phyloP scores from a whole-genome alignment of 768 basidiomycete species.

The Udeniomyces megalosporus region DNA sequence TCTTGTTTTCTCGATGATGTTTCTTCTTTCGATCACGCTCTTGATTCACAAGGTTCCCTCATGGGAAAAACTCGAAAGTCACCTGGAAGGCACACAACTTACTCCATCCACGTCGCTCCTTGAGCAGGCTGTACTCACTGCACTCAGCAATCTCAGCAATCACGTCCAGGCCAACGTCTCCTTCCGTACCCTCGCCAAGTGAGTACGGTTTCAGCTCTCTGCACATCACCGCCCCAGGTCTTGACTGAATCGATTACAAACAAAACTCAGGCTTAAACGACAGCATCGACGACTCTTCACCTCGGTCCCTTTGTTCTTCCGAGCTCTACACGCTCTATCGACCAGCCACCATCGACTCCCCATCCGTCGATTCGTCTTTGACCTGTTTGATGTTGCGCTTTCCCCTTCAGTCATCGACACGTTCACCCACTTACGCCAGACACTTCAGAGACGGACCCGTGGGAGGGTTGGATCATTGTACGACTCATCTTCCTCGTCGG shows the following conservation, averaged over 20 bases:
- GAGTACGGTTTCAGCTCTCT: conserved; percentile 18
- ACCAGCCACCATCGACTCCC: conserved; percentile 79
- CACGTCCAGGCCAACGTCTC: conserved; percentile 91
- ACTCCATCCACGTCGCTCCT: conserved; percentile 48
- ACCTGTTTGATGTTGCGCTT: conserved; percentile 74
- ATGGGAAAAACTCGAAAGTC: conserved; percentile 40
- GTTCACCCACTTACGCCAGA: too few relatives aligned
- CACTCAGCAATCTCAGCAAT: conserved; percentile 85
- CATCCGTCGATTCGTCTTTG: conserved; percentile 79
- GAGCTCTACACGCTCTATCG: conserved; percentile 73
- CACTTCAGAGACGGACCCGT: too few relatives aligned
- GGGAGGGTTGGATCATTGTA: too few relatives aligned
- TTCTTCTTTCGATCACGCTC: background rate
- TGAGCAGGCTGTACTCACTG: conserved; percentile 70
- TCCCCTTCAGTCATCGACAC: conserved; percentile 41
- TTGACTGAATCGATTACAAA: too few relatives aligned
- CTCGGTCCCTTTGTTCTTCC: conserved; percentile 62
- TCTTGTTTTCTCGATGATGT: too few relatives aligned
- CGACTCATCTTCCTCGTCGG: too few relatives aligned
- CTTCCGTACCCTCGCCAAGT: conserved; percentile 76
- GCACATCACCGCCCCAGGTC: too few relatives aligned
- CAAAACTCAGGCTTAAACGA: conserved; percentile 16
- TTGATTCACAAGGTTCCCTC: conserved; percentile 43
- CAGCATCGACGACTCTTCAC: conserved; percentile 45
- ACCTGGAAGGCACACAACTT: conserved; percentile 33